phyloP scores from a whole-genome alignment of 129 eudicot species.

The Tanacetum coccineum region DNA sequence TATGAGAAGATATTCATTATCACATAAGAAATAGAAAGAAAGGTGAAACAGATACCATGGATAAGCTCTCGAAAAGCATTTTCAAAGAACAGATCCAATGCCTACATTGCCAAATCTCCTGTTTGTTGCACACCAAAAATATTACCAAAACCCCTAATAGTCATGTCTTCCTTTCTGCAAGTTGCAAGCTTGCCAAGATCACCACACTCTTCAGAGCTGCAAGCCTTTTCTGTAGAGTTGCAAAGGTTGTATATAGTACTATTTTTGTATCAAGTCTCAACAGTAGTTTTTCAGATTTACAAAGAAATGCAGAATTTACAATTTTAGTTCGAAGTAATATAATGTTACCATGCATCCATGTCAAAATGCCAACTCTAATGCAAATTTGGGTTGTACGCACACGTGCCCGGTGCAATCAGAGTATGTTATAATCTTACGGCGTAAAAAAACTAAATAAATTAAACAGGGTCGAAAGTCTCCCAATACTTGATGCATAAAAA shows the following conservation, averaged over 20 bases:
- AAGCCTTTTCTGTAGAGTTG: slow-evolving; percentile 71
- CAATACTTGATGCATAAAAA: too few species aligned
- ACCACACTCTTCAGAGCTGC: slow-evolving; percentile 92
- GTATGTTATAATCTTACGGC: too few species aligned
- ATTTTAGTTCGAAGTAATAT: too few species aligned
- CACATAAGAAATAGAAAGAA: background rate
- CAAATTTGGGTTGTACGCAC: too few species aligned
- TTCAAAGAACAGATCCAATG: slow-evolving; percentile 97
- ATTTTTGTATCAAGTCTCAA: background rate
- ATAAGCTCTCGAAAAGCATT: slow-evolving; percentile 97
- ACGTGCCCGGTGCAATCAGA: too few species aligned
- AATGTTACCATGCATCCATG: too few species aligned
- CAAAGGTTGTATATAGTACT: slow-evolving; percentile 9
- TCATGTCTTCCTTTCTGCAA: slow-evolving; percentile 99
- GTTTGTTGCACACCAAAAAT: slow-evolving; percentile 99
- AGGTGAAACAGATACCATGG: slow-evolving; percentile 50
- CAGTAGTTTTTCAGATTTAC: too few species aligned
- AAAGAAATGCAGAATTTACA: too few species aligned
- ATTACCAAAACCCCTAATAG: slow-evolving; percentile 93
- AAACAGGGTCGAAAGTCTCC: too few species aligned
- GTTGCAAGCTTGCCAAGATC: slow-evolving; percentile 98
- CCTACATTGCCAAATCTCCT: slow-evolving; percentile 94
- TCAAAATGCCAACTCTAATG: too few species aligned
- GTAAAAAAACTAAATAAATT: too few species aligned
- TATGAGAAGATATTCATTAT: background rate